Base-by-base conservation (phyloP, 768 basidiomycete genomes). In the Mycena floridula region DNA sequence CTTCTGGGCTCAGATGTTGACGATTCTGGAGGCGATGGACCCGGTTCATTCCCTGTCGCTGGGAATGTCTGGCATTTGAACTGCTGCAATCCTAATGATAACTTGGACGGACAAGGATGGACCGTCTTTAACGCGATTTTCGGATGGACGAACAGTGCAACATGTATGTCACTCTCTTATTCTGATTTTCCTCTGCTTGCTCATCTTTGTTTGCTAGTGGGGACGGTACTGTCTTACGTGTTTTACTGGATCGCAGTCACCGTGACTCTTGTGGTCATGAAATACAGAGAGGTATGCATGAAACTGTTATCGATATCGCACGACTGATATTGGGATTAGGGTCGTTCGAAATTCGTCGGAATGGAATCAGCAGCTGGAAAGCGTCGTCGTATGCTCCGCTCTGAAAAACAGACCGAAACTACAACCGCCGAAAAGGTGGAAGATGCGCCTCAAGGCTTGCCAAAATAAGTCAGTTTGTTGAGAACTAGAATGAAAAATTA, bases 181-280 rank as follows among this genome's bases (percentile, higher is more conserved):
- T 6, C 7, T 49, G n/a, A 16, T 2, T 30, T 37, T 44, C 15
- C 18, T 20, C 25, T 30, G 15, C 21, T 23, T 25, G 22, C 36
- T 39, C 36, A 5, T 39, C 40, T 40, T 8, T 26, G 35, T 26
- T 25, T 25, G 47, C 9, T 49, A 79, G 76, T 84, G 47, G 91
- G 94, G 11, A 76, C 84, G 1, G 74, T 97, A 18, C 69, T 95
- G n/a, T 68, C 82, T 0, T 98, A 97, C 61, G 79, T 89, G 39
- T 86, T 90, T 63, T 97, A 94, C 70, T 97, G 94, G 94, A 51
- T 96, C 49, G 78, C 82, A 11, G 87, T 86, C 52, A 80, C 94
- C 37, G 74, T 57, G 25, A 68, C 68, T 3, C 73, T 98, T 42
- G 56, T 86, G 41, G 75, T 64, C 51, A 65, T 87, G 69, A 89